A percentile compares a stretch with the other conserved stretches of the same genome.
phyloP scores from a whole-genome alignment of 2,329 filamentous ascomycete genomes.

The Fusarium sp. region DNA sequence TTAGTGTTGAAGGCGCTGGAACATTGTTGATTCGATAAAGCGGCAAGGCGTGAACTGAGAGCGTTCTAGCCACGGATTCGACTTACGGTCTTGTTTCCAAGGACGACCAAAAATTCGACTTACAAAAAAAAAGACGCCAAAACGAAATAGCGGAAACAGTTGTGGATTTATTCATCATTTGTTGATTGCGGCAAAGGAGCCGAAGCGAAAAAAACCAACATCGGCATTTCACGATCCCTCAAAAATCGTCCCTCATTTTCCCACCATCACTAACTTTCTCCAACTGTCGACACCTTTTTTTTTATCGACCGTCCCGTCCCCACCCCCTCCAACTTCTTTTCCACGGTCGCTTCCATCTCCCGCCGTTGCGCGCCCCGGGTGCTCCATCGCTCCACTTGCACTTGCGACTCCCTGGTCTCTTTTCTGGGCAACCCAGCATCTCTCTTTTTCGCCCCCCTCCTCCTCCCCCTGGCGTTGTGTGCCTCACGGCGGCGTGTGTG shows the following conservation, averaged over 20 bases:
- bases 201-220: conserved; percentile 1
- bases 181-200: conserved; percentile 13
- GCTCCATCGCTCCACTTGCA: conserved; percentile 27
- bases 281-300: conserved; percentile 3
- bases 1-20: background rate
- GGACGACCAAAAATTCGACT: conserved; percentile 1
- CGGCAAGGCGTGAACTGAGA: conserved; percentile 2
- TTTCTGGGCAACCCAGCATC: conserved; percentile 1
- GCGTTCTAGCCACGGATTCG: conserved; percentile 9
- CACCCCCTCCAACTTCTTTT: conserved; percentile 23
- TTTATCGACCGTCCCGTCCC: background rate
- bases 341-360: conserved; percentile 30
- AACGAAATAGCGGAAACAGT: conserved; percentile 10
- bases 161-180: conserved; percentile 4
- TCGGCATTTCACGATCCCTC: background rate
- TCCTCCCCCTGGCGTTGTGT: conserved; percentile 25
- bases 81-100: conserved; percentile 11
- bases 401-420: conserved; percentile 2
- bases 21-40: conserved; percentile 1
- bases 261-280: background rate
- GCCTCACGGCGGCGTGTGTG: conserved; percentile 3
- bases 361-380: conserved; percentile 4
- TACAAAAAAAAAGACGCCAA: background rate
- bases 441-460: background rate
- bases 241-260: background rate